Percentiles rank a stretch among this genome's conserved stretches.
phyloP scores from a whole-genome alignment of 305 asterid genomes.

The Ilex paraguariensis region DNA sequence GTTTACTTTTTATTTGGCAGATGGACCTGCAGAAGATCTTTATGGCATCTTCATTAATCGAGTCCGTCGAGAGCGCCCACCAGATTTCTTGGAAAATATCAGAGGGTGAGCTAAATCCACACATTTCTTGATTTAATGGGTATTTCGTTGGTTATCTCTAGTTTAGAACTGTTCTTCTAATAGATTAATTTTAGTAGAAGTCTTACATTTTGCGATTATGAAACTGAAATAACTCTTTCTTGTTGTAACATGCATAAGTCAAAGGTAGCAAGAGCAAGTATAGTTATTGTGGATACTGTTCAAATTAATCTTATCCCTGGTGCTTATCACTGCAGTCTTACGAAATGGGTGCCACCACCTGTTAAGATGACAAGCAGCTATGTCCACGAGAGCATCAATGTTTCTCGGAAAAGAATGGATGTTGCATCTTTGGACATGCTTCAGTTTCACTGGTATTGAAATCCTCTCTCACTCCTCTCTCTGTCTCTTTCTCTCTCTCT shows the following conservation, averaged over 20 bases:
- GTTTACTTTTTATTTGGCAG: slow-evolving; percentile 26
- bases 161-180: no score
- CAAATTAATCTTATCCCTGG: no score
- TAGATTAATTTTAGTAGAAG: no score
- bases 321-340: slow-evolving; percentile 46
- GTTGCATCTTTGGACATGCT: slow-evolving; percentile 90
- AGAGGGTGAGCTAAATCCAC: slow-evolving; percentile 56
- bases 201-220: neutral
- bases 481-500: no score
- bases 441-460: slow-evolving; percentile 89
- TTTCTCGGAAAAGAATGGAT: slow-evolving; percentile 89
- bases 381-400: slow-evolving; percentile 70
- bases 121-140: no score
- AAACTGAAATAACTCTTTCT: slow-evolving; percentile 1
- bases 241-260: no score
- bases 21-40: slow-evolving; percentile 99
- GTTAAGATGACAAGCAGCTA: slow-evolving; percentile 90
- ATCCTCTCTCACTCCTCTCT: neutral
- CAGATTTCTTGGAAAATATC: slow-evolving; percentile 77
- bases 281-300: no score
- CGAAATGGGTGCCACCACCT: slow-evolving; percentile 99
- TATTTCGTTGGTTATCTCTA: no score
- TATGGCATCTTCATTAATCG: slow-evolving; percentile 85
- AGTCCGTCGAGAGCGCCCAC: slow-evolving; percentile 95
- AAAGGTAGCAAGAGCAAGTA: no score